Conservation (phyloP, 1,284 basidiomycete species). For the Fomitiporia mediterranea region DNA sequence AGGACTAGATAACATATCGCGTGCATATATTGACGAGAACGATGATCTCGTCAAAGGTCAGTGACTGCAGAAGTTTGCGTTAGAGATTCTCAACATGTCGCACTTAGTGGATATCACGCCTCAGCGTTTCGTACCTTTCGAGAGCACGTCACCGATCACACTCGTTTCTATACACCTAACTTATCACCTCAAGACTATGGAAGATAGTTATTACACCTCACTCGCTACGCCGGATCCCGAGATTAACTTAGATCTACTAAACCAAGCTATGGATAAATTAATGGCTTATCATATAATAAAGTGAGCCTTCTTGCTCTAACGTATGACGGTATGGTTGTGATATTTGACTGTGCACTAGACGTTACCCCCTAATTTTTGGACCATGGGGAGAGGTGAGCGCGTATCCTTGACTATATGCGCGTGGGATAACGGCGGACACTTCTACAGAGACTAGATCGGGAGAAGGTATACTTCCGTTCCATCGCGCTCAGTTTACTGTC, state of each 20-base stretch:
- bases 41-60: constrained; percentile 42
- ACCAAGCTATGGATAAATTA: constrained; percentile 49
- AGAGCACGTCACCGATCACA: constrained; percentile 5
- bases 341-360: constrained; percentile 35
- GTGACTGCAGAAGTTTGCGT: constrained; percentile 12
- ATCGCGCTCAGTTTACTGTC: constrained; percentile 47
- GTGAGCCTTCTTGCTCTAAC: constrained; percentile 33
- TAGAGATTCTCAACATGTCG: neutral
- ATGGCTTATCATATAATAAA: constrained; percentile 53
- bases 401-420: constrained; percentile 16
- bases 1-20: constrained; percentile 51
- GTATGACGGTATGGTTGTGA: neutral
- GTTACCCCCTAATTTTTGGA: constrained; percentile 73
- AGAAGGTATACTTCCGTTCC: constrained; percentile 44
- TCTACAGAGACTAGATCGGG: constrained; percentile 52
- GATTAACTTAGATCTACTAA: constrained; percentile 49
- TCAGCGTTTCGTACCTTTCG: constrained; percentile 34
- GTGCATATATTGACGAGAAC: constrained; percentile 40
- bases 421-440: neutral
- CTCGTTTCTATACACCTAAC: constrained; percentile 20
- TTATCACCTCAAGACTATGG: constrained; percentile 10
- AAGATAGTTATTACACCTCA: neutral
- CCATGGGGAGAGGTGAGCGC: constrained; percentile 50
- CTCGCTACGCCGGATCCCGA: constrained; percentile 32
- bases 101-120: constrained; percentile 42